Conservation (phyloP, 2,329 filamentous ascomycete genomes). For the Fusarium marasasianum region DNA sequence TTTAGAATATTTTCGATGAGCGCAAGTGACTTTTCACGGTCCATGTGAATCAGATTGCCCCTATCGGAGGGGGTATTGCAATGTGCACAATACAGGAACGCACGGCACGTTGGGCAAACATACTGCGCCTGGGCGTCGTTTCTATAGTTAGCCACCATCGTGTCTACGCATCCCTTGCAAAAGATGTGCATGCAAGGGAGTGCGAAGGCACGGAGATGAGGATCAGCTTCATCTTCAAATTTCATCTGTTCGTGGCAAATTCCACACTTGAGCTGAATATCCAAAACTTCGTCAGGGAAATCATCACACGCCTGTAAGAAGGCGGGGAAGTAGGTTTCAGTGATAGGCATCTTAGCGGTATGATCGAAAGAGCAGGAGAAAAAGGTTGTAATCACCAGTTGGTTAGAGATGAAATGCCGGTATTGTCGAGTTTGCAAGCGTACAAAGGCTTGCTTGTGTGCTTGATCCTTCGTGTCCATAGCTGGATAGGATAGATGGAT, state of each 20-base stretch:
- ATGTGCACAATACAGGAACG: neutral
- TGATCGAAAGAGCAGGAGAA: neutral
- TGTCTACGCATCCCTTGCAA: neutral
- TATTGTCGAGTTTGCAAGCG: neutral
- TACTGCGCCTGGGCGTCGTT: fast-evolving
- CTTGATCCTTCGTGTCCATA: neutral
- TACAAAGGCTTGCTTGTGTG: neutral
- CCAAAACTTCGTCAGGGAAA: fast-evolving
- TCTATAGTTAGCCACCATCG: neutral
- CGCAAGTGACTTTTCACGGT: neutral
- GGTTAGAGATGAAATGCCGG: neutral
- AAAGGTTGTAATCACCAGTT: neutral
- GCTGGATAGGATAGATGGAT: neutral
- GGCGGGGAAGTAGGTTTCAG: neutral
- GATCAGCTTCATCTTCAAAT: neutral
- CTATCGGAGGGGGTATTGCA: neutral
- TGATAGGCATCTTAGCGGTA: neutral
- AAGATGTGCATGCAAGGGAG: neutral
- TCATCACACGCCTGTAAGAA: neutral
- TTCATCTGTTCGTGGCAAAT: neutral
- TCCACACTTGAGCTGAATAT: neutral
- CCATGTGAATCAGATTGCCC: neutral
- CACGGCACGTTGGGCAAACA: neutral
- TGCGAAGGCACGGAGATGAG: neutral
- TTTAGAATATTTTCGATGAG: neutral